These are phyloP conservation scores for Volvox africanus DNA, from an alignment of 139 green algal species.

Conservation along the genomic window DNA sequence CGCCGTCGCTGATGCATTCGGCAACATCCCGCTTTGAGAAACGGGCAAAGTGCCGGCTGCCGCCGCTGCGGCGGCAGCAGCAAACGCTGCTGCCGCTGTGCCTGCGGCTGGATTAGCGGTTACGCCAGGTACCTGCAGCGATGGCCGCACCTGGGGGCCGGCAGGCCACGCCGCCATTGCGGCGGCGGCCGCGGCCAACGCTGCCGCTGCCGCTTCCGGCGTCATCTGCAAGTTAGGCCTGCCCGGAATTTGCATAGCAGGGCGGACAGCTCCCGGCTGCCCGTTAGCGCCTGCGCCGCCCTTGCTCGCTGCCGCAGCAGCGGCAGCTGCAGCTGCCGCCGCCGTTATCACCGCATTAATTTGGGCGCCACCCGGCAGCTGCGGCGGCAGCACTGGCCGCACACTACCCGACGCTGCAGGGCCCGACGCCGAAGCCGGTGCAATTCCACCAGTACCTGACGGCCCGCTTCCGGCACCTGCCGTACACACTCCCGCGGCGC, in stretches of 20 bases:
- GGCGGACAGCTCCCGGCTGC: neutral
- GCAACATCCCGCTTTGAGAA: neutral
- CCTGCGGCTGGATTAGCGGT: neutral
- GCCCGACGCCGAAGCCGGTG: neutral
- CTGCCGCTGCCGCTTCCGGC: slow-evolving; percentile 9
- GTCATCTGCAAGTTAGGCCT: slow-evolving; percentile 7
- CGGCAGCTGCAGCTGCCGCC: neutral
- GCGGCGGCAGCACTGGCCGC: neutral
- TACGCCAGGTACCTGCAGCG: neutral
- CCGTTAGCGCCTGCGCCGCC: neutral
- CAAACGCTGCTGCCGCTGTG: neutral
- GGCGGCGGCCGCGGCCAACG: slow-evolving; percentile 6
- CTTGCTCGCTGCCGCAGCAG: slow-evolving; percentile 16
- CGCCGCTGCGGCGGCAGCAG: neutral
- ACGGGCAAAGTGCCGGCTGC: neutral
- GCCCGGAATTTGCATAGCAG: neutral
- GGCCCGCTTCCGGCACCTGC: neutral
- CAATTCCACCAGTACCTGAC: neutral
- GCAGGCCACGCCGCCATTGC: slow-evolving; percentile 13
- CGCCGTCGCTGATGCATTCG: neutral
- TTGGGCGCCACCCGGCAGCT: neutral
- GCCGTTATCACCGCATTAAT: neutral
- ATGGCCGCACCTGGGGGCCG: neutral
- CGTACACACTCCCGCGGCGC: neutral
- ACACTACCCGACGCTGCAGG: neutral